These are phyloP conservation scores for Thalassiosira mediterranea DNA, from an alignment of 352 stramenopile species.

Conservation along the genomic window DNA sequence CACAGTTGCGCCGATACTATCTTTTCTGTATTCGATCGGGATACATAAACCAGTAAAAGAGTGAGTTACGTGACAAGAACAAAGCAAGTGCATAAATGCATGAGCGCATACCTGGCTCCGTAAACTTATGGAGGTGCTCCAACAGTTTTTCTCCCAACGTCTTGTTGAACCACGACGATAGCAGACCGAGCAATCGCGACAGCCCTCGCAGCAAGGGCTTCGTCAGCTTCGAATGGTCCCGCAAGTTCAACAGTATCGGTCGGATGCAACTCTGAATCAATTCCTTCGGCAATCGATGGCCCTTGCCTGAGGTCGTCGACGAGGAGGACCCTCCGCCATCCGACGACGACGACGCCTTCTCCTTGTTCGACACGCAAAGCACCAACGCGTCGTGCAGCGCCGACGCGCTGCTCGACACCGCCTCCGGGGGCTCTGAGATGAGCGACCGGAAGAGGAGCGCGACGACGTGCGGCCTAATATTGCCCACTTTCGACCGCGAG, in stretches of 20 bases:
- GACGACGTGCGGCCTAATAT: conserved; percentile 67
- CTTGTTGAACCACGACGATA: conserved; percentile 97
- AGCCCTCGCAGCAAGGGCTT: conserved; percentile 93
- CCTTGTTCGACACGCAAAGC: conserved; percentile 53
- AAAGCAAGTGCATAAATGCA: background rate
- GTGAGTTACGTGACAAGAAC: background rate
- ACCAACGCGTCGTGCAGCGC: conserved; percentile 73
- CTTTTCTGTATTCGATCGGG: conserved; percentile 82
- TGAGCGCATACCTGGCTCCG: conserved; percentile 33
- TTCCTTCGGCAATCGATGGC: conserved; percentile 89
- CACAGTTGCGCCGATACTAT: conserved; percentile 73
- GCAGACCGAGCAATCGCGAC: conserved; percentile 90
- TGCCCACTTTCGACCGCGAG: conserved; percentile 71
- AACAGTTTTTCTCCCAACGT: conserved; percentile 96
- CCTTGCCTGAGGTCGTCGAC: too few species aligned
- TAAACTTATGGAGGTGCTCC: conserved; percentile 81
- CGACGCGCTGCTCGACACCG: conserved; percentile 62
- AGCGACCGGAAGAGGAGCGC: conserved; percentile 81
- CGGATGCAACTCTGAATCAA: conserved; percentile 94
- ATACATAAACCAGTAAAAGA: too few species aligned
- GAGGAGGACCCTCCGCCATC: conserved; percentile 35
- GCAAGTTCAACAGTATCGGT: conserved; percentile 94
- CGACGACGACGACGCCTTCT: too few species aligned
- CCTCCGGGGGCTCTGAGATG: conserved; percentile 61
- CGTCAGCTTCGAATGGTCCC: conserved; percentile 96